phyloP scores from a whole-genome alignment of 2,329 filamentous ascomycete genomes.

The Aspergillus sp. region DNA sequence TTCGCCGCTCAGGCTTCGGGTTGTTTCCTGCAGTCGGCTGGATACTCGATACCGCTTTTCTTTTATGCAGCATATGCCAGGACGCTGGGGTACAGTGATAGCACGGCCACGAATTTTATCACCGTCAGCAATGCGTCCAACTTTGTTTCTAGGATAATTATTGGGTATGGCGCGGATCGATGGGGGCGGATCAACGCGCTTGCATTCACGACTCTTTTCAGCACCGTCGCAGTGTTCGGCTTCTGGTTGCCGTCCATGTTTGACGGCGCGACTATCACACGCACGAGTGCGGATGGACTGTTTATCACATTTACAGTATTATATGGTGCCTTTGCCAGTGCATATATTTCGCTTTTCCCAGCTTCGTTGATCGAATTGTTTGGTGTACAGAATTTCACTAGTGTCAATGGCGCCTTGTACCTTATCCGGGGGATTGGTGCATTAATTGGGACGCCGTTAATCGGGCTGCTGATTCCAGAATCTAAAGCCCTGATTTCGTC shows the following conservation, averaged over 20 bases:
- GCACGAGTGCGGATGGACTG: constrained; percentile 14
- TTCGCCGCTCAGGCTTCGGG: constrained; percentile 33
- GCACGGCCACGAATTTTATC: constrained; percentile 33
- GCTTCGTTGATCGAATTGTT: constrained; percentile 32
- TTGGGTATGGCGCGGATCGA: constrained; percentile 34
- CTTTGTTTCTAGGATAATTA: constrained; percentile 30
- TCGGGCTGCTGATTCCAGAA: constrained; percentile 17
- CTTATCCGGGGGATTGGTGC: constrained; percentile 32
- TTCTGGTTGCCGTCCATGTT: constrained; percentile 21
- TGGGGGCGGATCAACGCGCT: constrained; percentile 35
- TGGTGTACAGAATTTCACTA: constrained; percentile 30
- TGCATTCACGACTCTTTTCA: constrained; percentile 25
- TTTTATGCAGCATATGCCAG: constrained; percentile 35
- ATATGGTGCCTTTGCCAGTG: constrained; percentile 32
- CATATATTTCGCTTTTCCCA: constrained; percentile 35
- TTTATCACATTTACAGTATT: constrained; percentile 27
- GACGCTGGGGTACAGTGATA: constrained; percentile 30
- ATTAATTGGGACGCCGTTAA: constrained; percentile 32
- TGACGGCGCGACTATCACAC: constrained; percentile 5
- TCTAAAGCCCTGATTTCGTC: constrained; percentile 12
- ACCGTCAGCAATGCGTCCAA: constrained; percentile 37
- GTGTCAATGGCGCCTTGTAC: constrained; percentile 32
- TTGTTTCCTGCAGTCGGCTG: constrained; percentile 32
- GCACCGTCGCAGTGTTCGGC: constrained; percentile 20
- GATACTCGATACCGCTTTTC: constrained; percentile 34